Conservation (phyloP, 352 stramenopile genomes). For the Phytophthora rubi region DNA sequence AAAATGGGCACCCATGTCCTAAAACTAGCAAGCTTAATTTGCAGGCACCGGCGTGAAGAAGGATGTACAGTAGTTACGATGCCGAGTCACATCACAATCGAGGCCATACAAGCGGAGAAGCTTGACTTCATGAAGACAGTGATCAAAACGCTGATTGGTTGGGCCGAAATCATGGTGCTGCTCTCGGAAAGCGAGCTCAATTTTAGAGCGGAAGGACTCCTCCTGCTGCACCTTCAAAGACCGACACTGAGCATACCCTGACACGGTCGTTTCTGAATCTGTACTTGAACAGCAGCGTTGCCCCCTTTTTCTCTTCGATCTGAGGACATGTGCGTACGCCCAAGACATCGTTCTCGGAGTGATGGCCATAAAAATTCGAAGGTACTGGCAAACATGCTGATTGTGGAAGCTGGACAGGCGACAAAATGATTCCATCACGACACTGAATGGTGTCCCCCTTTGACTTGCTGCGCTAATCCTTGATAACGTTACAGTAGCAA, state of each 20-base stretch:
- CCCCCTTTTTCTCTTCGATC: neutral
- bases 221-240: conserved; percentile 13
- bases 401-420: conserved; percentile 5
- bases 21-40: neutral
- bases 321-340: conserved; percentile 20
- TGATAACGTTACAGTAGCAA: too few species aligned
- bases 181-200: conserved; percentile 18
- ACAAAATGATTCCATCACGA: neutral
- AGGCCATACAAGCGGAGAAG: conserved; percentile 18
- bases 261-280: conserved; percentile 21
- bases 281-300: conserved; percentile 15
- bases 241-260: neutral
- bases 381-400: conserved; percentile 27
- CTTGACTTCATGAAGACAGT: conserved; percentile 15
- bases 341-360: conserved; percentile 27
- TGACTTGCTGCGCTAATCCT: too few species aligned
- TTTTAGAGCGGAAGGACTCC: conserved; percentile 16
- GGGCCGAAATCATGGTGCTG: conserved; percentile 24
- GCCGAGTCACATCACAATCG: conserved; percentile 13
- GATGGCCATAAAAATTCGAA: conserved; percentile 25
- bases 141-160: conserved; percentile 18
- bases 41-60: conserved; percentile 16
- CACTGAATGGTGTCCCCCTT: too few species aligned
- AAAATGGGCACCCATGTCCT: neutral
- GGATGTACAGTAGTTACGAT: conserved; percentile 6